These are phyloP conservation scores for Trichoderma koningiopsis DNA, from an alignment of 2,329 filamentous ascomycete genomes.

Conservation along the genomic window DNA sequence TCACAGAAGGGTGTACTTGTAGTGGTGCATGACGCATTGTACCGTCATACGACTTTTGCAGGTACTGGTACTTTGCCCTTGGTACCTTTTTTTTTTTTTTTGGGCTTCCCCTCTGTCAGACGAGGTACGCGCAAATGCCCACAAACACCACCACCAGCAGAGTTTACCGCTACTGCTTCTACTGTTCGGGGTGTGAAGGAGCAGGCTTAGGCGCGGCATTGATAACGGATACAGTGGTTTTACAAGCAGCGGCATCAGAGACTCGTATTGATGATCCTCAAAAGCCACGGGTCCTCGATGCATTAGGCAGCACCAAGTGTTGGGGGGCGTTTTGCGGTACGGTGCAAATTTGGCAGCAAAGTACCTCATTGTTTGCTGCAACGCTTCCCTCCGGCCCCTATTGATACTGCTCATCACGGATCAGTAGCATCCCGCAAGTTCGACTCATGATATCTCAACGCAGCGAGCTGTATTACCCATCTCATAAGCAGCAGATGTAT, in stretches of 20 bases:
- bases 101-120: not conserved
- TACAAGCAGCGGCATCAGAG: too few species aligned
- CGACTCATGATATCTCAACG: not conserved
- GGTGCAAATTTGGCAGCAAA: not conserved
- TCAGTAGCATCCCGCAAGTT: not conserved
- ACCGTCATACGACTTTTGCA: conserved; percentile 40
- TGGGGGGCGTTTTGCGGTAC: not conserved
- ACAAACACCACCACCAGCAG: not conserved
- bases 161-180: not conserved
- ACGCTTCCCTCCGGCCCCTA: not conserved
- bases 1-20: conserved; percentile 38
- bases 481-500: not conserved
- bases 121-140: not conserved
- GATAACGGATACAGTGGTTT: not conserved
- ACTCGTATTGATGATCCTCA: not conserved
- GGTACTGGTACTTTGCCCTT: conserved; percentile 37
- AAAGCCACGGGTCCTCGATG: not conserved
- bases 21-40: conserved; percentile 40
- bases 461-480: not conserved
- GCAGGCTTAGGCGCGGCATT: not conserved
- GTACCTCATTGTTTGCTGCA: not conserved
- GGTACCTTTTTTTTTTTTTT: conserved; percentile 33
- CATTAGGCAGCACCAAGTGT: not conserved
- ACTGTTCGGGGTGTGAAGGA: not conserved
- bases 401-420: not conserved